These are phyloP conservation scores for Trifolium pratense DNA, from an alignment of 306 rosid genomes.

Conservation along the genomic window DNA sequence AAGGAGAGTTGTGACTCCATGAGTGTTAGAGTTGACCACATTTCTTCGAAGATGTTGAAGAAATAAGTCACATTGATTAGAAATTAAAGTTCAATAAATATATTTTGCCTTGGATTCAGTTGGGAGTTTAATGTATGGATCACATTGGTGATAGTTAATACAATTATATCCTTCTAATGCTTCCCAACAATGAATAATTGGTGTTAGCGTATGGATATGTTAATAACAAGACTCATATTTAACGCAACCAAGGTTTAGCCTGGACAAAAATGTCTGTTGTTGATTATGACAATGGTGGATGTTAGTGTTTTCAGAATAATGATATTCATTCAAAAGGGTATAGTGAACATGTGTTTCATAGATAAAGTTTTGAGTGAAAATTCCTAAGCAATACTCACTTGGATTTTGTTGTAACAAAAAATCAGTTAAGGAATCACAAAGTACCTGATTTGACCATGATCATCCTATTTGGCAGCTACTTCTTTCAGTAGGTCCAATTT, in stretches of 20 bases:
- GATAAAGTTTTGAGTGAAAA: not conserved
- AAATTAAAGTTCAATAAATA: not conserved
- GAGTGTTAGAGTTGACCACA: not conserved
- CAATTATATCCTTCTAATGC: not conserved
- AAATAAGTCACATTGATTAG: not conserved
- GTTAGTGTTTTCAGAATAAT: slow-evolving; percentile 9
- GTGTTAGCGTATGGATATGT: slow-evolving; percentile 27
- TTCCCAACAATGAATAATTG: slow-evolving; percentile 12
- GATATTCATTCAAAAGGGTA: slow-evolving; percentile 1
- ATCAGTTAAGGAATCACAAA: slow-evolving; percentile 19
- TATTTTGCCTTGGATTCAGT: not conserved
- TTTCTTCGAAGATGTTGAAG: not conserved
- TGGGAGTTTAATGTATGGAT: not conserved
- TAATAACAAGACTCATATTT: no score
- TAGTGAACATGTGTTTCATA: not conserved
- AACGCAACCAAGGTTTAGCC: no score
- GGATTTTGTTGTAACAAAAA: slow-evolving; percentile 32
- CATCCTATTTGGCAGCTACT: slow-evolving; percentile 65
- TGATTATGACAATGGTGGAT: no score
- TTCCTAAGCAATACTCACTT: not conserved
- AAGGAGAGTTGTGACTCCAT: not conserved
- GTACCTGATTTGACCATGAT: slow-evolving; percentile 31
- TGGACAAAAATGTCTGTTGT: no score
- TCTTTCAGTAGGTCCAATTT: slow-evolving; percentile 72
- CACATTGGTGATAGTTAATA: not conserved